A percentile compares a stretch with the other conserved stretches of the same genome.
Evolutionary conservation across 169 alveolate genomes (phyloP).

Genomic region (Cyclospora cayetanensis): DNA sequence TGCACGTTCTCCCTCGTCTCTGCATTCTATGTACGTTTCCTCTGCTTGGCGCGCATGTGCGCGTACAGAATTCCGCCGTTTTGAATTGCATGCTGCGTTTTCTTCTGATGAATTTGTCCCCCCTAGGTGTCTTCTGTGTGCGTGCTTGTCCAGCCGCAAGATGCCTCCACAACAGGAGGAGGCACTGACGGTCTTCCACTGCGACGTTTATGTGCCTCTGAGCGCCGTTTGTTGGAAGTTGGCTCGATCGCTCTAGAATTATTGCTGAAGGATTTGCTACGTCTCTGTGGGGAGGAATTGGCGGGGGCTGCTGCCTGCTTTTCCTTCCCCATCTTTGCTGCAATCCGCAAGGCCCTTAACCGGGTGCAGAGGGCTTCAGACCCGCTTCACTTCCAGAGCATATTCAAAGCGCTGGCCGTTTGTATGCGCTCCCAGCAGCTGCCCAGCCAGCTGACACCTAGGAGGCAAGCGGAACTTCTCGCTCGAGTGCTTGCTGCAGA

Average conservation of each 20-base stretch:
- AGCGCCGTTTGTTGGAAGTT: constrained; percentile 24
- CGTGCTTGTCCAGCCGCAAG: not conserved
- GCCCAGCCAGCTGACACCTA: constrained; percentile 1
- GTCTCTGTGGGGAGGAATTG: constrained; percentile 25
- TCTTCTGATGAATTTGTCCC: not conserved
- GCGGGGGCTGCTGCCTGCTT: constrained; percentile 37
- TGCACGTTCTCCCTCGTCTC: not conserved
- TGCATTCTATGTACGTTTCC: not conserved
- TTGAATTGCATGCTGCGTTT: not conserved
- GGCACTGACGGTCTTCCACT: not conserved
- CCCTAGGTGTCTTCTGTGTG: not conserved
- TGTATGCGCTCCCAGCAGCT: constrained; percentile 1
- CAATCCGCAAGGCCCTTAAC: constrained; percentile 1
- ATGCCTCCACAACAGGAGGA: not conserved
- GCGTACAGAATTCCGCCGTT: not conserved
- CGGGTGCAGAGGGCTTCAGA: constrained; percentile 43
- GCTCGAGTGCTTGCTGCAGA: constrained; percentile 30
- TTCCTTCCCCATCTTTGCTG: constrained; percentile 32
- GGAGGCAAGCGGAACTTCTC: constrained; percentile 17
- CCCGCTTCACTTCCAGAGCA: constrained; percentile 24
- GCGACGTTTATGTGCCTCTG: constrained; percentile 34
- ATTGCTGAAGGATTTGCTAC: constrained; percentile 19
- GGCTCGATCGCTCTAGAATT: constrained; percentile 16
- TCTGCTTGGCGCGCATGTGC: not conserved
- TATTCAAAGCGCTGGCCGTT: not conserved